phyloP scores from a whole-genome alignment of 2,329 filamentous ascomycete species.

The Ascochyta fabae region DNA sequence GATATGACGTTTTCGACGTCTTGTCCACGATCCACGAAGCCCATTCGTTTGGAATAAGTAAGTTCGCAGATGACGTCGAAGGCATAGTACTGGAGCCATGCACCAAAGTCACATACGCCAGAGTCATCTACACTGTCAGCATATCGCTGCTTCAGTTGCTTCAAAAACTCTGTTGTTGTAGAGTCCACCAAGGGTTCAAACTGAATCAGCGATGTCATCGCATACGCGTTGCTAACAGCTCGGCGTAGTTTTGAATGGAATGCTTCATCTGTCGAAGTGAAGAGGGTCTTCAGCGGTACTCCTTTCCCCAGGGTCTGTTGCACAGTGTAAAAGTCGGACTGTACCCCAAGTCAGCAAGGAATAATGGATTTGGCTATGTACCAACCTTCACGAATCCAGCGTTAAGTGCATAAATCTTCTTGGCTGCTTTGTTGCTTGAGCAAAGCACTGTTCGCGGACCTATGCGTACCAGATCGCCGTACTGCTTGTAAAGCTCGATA shows the following conservation, averaged over 20 bases:
- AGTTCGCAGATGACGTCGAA: slow-evolving; percentile 50
- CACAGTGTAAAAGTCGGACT: slow-evolving; percentile 40
- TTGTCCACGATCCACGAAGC: slow-evolving; percentile 25
- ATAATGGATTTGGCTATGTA: slow-evolving; percentile 9
- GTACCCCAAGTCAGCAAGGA: background rate
- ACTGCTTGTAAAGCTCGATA: slow-evolving; percentile 67
- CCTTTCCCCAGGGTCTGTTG: slow-evolving; percentile 34
- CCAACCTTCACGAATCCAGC: slow-evolving; percentile 18
- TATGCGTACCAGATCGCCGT: slow-evolving; percentile 77
- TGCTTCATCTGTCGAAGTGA: slow-evolving; percentile 50
- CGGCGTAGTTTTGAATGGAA: slow-evolving; percentile 45
- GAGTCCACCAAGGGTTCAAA: slow-evolving; percentile 34
- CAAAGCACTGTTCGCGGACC: slow-evolving; percentile 82
- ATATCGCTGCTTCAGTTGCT: slow-evolving; percentile 15
- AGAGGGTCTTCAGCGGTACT: slow-evolving; percentile 29
- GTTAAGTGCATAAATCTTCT: slow-evolving; percentile 21
- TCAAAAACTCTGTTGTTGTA: slow-evolving; percentile 27
- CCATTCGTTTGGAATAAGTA: slow-evolving; percentile 27
- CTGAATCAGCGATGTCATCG: slow-evolving; percentile 48
- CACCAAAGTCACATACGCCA: slow-evolving; percentile 24
- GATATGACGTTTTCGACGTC: slow-evolving; percentile 22
- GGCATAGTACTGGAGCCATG: slow-evolving; percentile 47
- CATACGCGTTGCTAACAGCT: slow-evolving; percentile 49
- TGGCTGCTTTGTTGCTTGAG: slow-evolving; percentile 64
- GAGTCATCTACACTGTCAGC: slow-evolving; percentile 5